A percentile compares a stretch with the other conserved stretches of the same genome.
Evolutionary conservation across 176 grass and related monocot species (phyloP).

Genomic region (Thinopyrum elongatum): DNA sequence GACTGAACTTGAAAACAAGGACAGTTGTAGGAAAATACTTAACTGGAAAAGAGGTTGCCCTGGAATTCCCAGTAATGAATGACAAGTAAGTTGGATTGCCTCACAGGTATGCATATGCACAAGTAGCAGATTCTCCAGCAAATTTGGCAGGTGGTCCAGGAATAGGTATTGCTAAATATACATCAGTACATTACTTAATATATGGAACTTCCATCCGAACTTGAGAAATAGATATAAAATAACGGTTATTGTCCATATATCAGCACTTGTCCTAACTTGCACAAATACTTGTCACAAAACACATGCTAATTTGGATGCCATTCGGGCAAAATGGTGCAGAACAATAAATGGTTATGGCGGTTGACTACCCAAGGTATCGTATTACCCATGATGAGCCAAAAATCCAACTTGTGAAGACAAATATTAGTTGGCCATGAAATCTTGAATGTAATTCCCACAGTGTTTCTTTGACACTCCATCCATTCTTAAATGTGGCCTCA

Average conservation of each 20-base stretch:
- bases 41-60: constrained; percentile 4
- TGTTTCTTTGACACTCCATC: neutral
- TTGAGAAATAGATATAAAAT: neutral
- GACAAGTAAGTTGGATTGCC: constrained; percentile 1
- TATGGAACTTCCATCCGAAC: neutral
- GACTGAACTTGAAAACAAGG: constrained; percentile 37
- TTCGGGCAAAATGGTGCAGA: neutral
- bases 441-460: neutral
- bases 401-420: neutral
- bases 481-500: neutral
- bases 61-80: constrained; percentile 39
- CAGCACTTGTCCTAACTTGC: neutral
- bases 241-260: neutral
- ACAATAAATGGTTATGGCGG: neutral
- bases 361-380: neutral
- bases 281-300: neutral
- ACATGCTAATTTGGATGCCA: neutral
- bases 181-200: neutral
- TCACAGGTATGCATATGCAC: constrained; percentile 33
- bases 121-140: constrained; percentile 17
- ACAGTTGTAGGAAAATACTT: constrained; percentile 6
- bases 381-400: neutral
- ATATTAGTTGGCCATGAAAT: neutral
- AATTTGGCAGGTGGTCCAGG: neutral
- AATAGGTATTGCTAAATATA: constrained; percentile 17